A percentile compares a stretch with the other conserved stretches of the same genome.
Conservation (phyloP, 805 yeast species). For the Wickerhamiella occidentalis region DNA sequence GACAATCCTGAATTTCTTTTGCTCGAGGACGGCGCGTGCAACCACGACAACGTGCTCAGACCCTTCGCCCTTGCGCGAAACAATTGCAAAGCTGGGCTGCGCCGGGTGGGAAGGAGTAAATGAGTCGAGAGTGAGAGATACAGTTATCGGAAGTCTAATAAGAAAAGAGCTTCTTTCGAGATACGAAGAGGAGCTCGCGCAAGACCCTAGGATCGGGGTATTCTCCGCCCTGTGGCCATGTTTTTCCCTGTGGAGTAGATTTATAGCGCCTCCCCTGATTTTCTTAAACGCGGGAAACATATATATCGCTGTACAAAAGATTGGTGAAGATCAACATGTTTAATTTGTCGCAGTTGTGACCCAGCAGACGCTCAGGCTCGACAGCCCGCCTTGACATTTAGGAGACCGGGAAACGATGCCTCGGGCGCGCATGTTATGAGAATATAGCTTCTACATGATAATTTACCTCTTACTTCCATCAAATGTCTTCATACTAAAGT, state of each 20-base stretch:
- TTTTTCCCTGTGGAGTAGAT: too few relatives aligned
- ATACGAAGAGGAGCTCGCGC: background rate
- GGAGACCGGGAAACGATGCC: too few relatives aligned
- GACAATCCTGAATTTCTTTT: background rate
- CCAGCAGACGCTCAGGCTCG: too few relatives aligned
- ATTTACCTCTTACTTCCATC: too few relatives aligned
- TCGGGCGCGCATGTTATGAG: too few relatives aligned
- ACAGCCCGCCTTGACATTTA: too few relatives aligned
- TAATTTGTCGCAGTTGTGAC: background rate
- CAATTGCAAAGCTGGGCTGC: background rate
- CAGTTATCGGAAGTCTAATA: background rate
- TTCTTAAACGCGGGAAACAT: background rate
- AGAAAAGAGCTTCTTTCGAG: background rate
- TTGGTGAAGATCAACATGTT: background rate
- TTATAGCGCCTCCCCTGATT: background rate
- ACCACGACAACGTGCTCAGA: background rate
- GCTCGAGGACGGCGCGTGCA: background rate
- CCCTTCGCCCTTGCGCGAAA: background rate
- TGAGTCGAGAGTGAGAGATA: background rate
- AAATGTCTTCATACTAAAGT: too few relatives aligned
- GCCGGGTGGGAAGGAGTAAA: background rate
- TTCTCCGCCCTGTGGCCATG: too few relatives aligned
- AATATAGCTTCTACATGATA: too few relatives aligned
- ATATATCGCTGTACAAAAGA: background rate
- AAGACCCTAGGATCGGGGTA: too few relatives aligned